A percentile compares a stretch with the other conserved stretches of the same genome.
Conservation (phyloP, 176 grass and related monocot genomes). For the Bromus sterilis region DNA sequence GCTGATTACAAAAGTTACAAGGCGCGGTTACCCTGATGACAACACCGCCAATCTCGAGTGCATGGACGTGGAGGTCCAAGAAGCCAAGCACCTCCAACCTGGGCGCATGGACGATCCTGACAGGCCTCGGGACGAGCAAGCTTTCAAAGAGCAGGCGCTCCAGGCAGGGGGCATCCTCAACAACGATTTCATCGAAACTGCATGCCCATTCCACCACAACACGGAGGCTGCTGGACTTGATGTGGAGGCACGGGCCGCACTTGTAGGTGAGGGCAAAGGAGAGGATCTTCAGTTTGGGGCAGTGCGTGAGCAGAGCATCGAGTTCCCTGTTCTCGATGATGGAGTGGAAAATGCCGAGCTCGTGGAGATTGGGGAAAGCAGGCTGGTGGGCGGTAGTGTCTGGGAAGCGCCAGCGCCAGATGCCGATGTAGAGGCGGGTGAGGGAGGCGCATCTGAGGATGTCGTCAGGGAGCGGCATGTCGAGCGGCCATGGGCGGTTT, state of each 20-base stretch:
- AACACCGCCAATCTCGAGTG: slow-evolving; percentile 9
- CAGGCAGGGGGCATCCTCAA: slow-evolving; percentile 4
- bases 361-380: neutral
- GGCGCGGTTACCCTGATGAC: slow-evolving; percentile 6
- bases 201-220: slow-evolving; percentile 5
- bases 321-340: neutral
- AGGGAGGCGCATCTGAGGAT: neutral
- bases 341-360: neutral
- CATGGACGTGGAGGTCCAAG: slow-evolving; percentile 9
- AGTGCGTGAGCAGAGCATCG: neutral
- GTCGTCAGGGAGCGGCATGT: neutral
- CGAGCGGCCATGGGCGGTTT: neutral
- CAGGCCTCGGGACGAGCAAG: neutral
- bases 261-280: neutral
- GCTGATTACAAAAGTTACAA: neutral
- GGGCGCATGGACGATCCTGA: neutral
- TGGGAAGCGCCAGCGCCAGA: neutral
- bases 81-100: slow-evolving; percentile 23
- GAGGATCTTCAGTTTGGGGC: slow-evolving; percentile 13
- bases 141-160: neutral
- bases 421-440: neutral
- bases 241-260: neutral
- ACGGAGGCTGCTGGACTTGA: slow-evolving; percentile 3
- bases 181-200: neutral
- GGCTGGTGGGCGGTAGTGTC: neutral